phyloP scores from a whole-genome alignment of 345 rosid species.

The Gossypium stocksii region DNA sequence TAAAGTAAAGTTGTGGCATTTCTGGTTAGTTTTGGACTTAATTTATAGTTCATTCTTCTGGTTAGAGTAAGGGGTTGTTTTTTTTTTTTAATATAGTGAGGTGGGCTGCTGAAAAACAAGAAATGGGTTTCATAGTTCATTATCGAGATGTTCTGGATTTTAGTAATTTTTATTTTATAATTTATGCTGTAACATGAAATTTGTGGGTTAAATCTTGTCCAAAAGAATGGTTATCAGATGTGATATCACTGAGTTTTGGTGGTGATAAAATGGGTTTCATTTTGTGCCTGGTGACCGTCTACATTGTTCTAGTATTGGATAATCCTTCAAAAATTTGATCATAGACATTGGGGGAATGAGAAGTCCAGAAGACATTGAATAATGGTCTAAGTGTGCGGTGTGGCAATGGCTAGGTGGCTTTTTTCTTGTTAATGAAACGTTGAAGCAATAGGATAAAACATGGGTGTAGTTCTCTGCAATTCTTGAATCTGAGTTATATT shows the following conservation, averaged over 20 bases:
- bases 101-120: neutral
- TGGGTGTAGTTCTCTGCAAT: neutral
- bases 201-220: neutral
- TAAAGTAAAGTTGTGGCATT: neutral
- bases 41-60: neutral
- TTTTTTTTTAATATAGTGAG: neutral
- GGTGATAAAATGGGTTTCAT: neutral
- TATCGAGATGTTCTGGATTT: neutral
- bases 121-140: neutral
- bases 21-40: neutral
- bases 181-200: neutral
- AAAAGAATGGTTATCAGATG: neutral
- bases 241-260: neutral
- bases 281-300: neutral
- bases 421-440: neutral
- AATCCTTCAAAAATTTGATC: neutral
- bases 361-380: neutral
- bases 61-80: no score
- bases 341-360: neutral
- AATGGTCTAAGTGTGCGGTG: neutral
- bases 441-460: neutral
- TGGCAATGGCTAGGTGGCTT: neutral
- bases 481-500: conserved; percentile 6
- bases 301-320: neutral
- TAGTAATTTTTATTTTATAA: neutral